These are phyloP conservation scores for Crithidia brevicula DNA, from an alignment of 208 protist species.

Conservation along the genomic window DNA sequence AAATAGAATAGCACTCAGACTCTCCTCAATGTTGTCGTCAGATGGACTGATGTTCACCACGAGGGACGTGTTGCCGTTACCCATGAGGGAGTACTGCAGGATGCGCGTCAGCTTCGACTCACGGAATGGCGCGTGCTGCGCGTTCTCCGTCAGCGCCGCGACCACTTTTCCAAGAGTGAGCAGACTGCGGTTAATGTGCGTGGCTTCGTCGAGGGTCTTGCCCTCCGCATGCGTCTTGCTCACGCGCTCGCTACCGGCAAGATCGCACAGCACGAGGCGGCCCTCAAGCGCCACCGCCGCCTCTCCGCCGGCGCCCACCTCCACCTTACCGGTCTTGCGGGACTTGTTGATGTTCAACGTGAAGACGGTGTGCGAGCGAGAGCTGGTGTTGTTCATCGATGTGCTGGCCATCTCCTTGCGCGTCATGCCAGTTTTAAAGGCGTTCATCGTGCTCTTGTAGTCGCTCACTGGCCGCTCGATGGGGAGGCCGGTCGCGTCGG, in stretches of 20 bases:
- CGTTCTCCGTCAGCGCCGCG: constrained; percentile 79
- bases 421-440: constrained; percentile 78
- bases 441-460: constrained; percentile 75
- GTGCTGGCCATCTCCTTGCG: constrained; percentile 92
- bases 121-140: constrained; percentile 88
- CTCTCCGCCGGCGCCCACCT: constrained; percentile 13
- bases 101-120: constrained; percentile 96
- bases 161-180: constrained; percentile 93
- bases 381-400: constrained; percentile 91
- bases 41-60: constrained; percentile 91
- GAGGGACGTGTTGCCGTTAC: constrained; percentile 92
- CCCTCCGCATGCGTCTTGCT: constrained; percentile 93
- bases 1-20: constrained; percentile 87
- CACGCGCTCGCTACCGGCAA: constrained; percentile 97
- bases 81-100: constrained; percentile 91
- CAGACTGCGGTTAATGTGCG: constrained; percentile 97
- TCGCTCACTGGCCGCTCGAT: constrained; percentile 67
- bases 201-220: constrained; percentile 93
- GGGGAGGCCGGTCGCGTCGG: constrained; percentile 55
- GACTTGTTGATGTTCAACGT: constrained; percentile 88
- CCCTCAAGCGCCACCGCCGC: constrained; percentile 71
- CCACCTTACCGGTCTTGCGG: constrained; percentile 49
- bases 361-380: constrained; percentile 94
- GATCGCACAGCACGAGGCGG: constrained; percentile 96
- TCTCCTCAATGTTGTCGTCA: constrained; percentile 88